Percentiles rank a stretch among this genome's conserved stretches.
Evolutionary conservation across 805 yeast species (phyloP).

Genomic region (Teunomyces cretensis): DNA sequence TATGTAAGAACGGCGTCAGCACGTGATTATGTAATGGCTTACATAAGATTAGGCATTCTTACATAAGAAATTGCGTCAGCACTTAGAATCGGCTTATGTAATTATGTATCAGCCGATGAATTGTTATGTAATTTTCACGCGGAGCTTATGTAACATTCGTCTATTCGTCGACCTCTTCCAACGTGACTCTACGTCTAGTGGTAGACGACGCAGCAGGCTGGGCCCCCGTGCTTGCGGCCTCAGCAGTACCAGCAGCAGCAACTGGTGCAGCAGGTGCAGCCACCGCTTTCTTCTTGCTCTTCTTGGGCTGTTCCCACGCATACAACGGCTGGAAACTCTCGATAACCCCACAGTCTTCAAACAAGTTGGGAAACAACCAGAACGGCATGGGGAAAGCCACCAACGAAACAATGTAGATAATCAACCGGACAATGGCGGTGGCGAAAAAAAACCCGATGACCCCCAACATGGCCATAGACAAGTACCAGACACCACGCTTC

Average conservation of each 20-base stretch:
- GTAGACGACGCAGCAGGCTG: conserved; percentile 14
- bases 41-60: no score
- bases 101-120: no score
- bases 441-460: conserved; percentile 73
- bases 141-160: neutral
- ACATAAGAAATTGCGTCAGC: no score
- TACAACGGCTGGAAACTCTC: conserved; percentile 91
- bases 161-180: conserved; percentile 42
- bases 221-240: neutral
- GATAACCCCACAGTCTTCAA: conserved; percentile 90
- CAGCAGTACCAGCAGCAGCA: conserved; percentile 12
- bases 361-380: conserved; percentile 95
- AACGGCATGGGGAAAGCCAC: conserved; percentile 68
- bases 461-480: conserved; percentile 74
- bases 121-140: no score
- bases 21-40: neutral
- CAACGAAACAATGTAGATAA: conserved; percentile 62
- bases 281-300: conserved; percentile 20
- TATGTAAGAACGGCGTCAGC: no score
- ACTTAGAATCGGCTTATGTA: no score
- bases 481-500: conserved; percentile 89
- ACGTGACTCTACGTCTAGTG: conserved; percentile 33
- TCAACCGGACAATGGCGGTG: conserved; percentile 74
- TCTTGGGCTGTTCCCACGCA: conserved; percentile 65
- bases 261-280: conserved; percentile 9